Evolutionary conservation across 768 basidiomycete genomes (phyloP).

Genomic region (Agaricus sinodeliciosus): DNA sequence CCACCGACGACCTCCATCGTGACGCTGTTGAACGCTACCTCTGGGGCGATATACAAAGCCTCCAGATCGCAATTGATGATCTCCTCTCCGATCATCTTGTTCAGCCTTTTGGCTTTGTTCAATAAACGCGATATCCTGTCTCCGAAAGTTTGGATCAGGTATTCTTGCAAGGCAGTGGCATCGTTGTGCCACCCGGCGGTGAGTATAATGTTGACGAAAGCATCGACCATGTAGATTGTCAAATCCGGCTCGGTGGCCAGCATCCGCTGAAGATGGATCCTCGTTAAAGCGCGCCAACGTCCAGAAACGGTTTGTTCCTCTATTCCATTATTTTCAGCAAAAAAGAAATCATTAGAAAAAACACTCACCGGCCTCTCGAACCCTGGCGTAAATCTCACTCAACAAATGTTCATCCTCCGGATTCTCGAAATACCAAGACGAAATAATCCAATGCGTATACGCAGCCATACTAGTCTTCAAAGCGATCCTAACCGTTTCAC

Average conservation of each 20-base stretch:
- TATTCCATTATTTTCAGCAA: constrained; percentile 12
- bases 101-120: constrained; percentile 40
- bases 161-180: constrained; percentile 25
- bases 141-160: constrained; percentile 35
- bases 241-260: constrained; percentile 29
- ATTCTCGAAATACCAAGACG: constrained; percentile 45
- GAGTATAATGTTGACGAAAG: constrained; percentile 37
- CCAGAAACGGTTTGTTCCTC: constrained; percentile 49
- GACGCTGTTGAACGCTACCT: constrained; percentile 29
- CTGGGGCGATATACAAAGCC: constrained; percentile 37
- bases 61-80: constrained; percentile 53
- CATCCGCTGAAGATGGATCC: constrained; percentile 35
- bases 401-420: constrained; percentile 39
- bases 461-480: constrained; percentile 39
- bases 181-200: constrained; percentile 21
- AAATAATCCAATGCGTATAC: constrained; percentile 43
- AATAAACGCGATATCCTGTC: constrained; percentile 36
- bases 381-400: constrained; percentile 32
- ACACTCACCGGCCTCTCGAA: constrained; percentile 36
- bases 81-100: constrained; percentile 53
- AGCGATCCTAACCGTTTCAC: constrained; percentile 30
- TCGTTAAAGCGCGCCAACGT: constrained; percentile 50
- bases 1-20: constrained; percentile 37
- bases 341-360: background rate
- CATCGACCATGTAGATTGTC: constrained; percentile 28